These are phyloP conservation scores for Penicillium cataractarum DNA, from an alignment of 495 filamentous ascomycete species.

Conservation along the genomic window DNA sequence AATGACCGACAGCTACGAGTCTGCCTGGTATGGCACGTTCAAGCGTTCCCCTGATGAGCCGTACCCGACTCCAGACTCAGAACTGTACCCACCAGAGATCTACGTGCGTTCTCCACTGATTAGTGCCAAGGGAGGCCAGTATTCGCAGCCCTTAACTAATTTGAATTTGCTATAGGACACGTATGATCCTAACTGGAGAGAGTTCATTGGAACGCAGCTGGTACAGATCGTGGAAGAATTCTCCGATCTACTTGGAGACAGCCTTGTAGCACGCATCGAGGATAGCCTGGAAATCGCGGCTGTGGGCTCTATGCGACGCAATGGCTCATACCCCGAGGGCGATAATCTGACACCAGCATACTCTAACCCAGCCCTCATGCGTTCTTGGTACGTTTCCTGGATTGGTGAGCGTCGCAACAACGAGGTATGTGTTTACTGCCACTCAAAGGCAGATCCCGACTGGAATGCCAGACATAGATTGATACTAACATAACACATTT, in stretches of 20 bases:
- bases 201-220: constrained; percentile 35
- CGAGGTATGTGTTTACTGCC: constrained; percentile 8
- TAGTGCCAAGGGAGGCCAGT: background rate
- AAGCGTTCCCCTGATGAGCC: constrained; percentile 36
- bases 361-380: constrained; percentile 33
- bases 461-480: background rate
- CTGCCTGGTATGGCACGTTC: constrained; percentile 36
- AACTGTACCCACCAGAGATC: constrained; percentile 32
- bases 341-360: constrained; percentile 34
- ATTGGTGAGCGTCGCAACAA: constrained; percentile 27
- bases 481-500: background rate
- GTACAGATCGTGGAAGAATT: constrained; percentile 38
- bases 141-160: background rate
- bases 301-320: constrained; percentile 33
- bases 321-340: constrained; percentile 31
- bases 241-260: constrained; percentile 25
- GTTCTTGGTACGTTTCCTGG: constrained; percentile 34
- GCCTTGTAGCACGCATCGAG: constrained; percentile 27
- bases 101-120: constrained; percentile 20
- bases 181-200: constrained; percentile 37
- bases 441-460: background rate
- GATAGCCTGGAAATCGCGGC: constrained; percentile 33
- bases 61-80: constrained; percentile 31
- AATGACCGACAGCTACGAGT: constrained; percentile 27
- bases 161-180: constrained; percentile 16